Conservation (phyloP, 495 filamentous ascomycete genomes). For the Tetracladium marchalianum region DNA sequence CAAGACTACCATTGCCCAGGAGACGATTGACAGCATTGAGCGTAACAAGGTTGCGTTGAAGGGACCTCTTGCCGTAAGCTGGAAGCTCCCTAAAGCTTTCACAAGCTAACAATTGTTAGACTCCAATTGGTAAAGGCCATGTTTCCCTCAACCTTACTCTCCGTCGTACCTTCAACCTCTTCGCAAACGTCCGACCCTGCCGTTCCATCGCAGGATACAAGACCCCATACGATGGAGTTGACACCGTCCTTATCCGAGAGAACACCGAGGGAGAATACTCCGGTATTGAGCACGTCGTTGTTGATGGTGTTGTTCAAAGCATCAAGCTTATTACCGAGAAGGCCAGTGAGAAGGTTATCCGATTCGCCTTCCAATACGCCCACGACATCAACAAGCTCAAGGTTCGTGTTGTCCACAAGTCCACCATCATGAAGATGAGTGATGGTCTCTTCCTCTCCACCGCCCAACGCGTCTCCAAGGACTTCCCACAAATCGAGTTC, state of each 20-base stretch:
- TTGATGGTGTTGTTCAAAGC: conserved; percentile 95
- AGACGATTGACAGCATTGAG: conserved; percentile 81
- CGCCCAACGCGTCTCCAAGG: conserved; percentile 76
- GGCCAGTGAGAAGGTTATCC: conserved; percentile 86
- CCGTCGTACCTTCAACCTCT: conserved; percentile 97
- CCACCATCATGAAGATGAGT: conserved; percentile 99
- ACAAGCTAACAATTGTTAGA: conserved; percentile 39
- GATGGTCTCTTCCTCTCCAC: conserved; percentile 93
- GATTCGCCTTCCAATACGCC: conserved; percentile 96
- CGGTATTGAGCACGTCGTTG: conserved; percentile 96
- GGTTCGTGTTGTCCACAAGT: conserved; percentile 97
- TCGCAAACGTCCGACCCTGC: conserved; percentile 97
- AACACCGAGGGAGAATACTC: conserved; percentile 99
- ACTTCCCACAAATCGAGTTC: conserved; percentile 89
- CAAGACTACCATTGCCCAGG: conserved; percentile 82
- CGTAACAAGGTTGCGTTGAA: conserved; percentile 94
- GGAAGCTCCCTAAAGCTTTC: background rate
- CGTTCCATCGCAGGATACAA: conserved; percentile 94
- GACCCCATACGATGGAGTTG: conserved; percentile 96
- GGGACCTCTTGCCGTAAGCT: conserved; percentile 85
- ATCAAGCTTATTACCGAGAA: conserved; percentile 97
- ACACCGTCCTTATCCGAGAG: conserved; percentile 96
- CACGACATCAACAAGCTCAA: conserved; percentile 84
- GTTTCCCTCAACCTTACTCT: conserved; percentile 98
- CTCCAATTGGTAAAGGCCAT: conserved; percentile 95